Percentiles rank a stretch among this genome's conserved stretches.
Conservation (phyloP, 2,329 filamentous ascomycete genomes). For the Ophiocordyceps polyrhachis-furcata region DNA sequence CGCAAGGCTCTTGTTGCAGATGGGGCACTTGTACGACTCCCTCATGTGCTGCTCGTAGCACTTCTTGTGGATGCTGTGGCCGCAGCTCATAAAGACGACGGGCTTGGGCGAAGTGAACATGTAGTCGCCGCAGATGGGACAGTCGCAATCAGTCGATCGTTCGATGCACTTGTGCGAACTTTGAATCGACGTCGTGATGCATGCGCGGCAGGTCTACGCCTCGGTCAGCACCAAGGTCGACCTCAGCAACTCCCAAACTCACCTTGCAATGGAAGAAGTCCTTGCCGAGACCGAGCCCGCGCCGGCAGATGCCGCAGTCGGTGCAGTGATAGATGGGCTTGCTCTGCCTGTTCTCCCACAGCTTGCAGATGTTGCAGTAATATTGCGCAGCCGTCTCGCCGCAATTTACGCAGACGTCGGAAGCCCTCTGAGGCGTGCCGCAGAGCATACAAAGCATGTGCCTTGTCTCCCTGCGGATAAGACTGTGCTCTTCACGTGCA, state of each 20-base stretch:
- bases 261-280: conserved; percentile 99
- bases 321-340: conserved; percentile 93
- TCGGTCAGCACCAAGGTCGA: conserved; percentile 3
- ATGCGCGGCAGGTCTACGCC: conserved; percentile 67
- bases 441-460: conserved; percentile 98
- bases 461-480: conserved; percentile 68
- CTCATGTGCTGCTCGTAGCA: conserved; percentile 83
- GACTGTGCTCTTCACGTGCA: conserved; percentile 54
- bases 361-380: conserved; percentile 85
- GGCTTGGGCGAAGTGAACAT: conserved; percentile 81
- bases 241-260: conserved; percentile 7
- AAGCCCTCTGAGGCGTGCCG: conserved; percentile 63
- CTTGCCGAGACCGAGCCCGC: conserved; percentile 79
- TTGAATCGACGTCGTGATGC: conserved; percentile 75
- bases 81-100: conserved; percentile 88
- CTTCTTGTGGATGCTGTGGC: conserved; percentile 82
- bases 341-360: conserved; percentile 85
- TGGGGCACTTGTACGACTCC: conserved; percentile 84
- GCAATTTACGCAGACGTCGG: conserved; percentile 61
- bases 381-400: conserved; percentile 66
- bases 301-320: conserved; percentile 88
- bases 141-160: conserved; percentile 83
- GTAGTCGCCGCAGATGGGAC: conserved; percentile 91
- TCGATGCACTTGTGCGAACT: conserved; percentile 86
- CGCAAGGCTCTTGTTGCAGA: conserved; percentile 88